These are phyloP conservation scores for Verticillium nubilum DNA, from an alignment of 2,329 filamentous ascomycete genomes.

Conservation along the genomic window DNA sequence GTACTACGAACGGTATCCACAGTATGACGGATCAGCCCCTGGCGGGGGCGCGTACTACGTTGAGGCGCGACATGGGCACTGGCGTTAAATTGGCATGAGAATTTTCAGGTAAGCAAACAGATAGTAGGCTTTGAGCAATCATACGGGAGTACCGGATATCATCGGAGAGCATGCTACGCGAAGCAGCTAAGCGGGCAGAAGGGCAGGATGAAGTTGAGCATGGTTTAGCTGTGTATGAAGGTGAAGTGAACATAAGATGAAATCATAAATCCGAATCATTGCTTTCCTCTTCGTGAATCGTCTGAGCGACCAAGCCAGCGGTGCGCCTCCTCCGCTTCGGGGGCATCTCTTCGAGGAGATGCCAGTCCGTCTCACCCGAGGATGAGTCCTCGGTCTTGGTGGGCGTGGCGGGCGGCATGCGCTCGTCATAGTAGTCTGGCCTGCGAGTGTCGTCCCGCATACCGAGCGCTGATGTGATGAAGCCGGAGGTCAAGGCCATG, in stretches of 20 bases:
- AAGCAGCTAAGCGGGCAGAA: not conserved
- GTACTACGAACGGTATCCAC: not conserved
- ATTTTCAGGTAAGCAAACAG: not conserved
- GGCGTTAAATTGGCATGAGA: not conserved
- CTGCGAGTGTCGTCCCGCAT: slow-evolving; percentile 25
- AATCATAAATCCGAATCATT: slow-evolving; percentile 46
- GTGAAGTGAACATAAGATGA: not conserved
- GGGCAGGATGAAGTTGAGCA: not conserved
- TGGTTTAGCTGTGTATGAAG: not conserved
- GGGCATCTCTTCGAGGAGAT: slow-evolving; percentile 24
- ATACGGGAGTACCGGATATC: not conserved
- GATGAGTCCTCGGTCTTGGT: slow-evolving; percentile 30
- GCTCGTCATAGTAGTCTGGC: slow-evolving; percentile 4
- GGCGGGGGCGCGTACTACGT: not conserved
- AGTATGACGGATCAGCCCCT: not conserved
- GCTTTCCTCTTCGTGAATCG: slow-evolving; percentile 68
- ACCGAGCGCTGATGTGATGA: slow-evolving; percentile 46
- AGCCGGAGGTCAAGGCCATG: slow-evolving; percentile 50
- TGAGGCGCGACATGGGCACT: not conserved
- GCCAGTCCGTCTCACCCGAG: slow-evolving; percentile 31
- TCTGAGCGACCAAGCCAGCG: slow-evolving; percentile 54
- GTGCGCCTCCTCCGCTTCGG: slow-evolving; percentile 32
- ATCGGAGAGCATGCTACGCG: not conserved
- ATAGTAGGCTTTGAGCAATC: not conserved
- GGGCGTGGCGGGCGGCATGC: slow-evolving; percentile 10